Conservation (phyloP, 192 early-diverging fungal genomes). For the Chytriomyces confervae region DNA sequence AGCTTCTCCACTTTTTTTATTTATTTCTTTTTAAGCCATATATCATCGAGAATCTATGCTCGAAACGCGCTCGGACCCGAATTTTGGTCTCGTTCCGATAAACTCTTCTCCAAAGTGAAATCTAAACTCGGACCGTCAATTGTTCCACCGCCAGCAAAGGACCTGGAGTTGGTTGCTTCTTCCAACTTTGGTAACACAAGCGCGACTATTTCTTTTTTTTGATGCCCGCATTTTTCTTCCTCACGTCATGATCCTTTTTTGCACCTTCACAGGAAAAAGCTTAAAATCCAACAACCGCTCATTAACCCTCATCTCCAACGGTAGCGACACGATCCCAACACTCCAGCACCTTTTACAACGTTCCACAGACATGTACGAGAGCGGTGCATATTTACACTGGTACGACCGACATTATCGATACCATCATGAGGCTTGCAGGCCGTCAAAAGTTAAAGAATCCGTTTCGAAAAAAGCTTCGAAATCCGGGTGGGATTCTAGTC, state of each 20-base stretch:
- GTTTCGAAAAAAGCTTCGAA: neutral
- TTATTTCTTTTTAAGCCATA: conserved; percentile 17
- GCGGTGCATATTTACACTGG: conserved; percentile 18
- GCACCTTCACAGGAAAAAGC: conserved; percentile 17
- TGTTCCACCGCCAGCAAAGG: neutral
- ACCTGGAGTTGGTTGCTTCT: conserved; percentile 32
- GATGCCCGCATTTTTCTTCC: neutral
- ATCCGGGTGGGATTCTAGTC: neutral
- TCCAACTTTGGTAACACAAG: conserved; percentile 24
- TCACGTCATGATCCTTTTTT: neutral
- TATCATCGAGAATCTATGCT: conserved; percentile 40
- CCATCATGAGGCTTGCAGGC: neutral
- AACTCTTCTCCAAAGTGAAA: conserved; percentile 25
- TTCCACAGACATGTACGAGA: neutral
- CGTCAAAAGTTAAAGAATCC: neutral
- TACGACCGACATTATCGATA: conserved; percentile 7
- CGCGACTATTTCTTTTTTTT: neutral
- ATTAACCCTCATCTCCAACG: conserved; percentile 41
- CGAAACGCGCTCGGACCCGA: conserved; percentile 42
- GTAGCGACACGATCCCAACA: conserved; percentile 39
- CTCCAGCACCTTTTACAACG: conserved; percentile 22
- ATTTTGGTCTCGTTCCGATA: conserved; percentile 30
- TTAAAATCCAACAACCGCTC: conserved; percentile 39
- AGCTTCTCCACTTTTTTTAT: neutral
- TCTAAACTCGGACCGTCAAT: conserved; percentile 22